These are phyloP conservation scores for Amauroascus niger DNA, from an alignment of 2,329 filamentous ascomycete genomes.

Conservation along the genomic window DNA sequence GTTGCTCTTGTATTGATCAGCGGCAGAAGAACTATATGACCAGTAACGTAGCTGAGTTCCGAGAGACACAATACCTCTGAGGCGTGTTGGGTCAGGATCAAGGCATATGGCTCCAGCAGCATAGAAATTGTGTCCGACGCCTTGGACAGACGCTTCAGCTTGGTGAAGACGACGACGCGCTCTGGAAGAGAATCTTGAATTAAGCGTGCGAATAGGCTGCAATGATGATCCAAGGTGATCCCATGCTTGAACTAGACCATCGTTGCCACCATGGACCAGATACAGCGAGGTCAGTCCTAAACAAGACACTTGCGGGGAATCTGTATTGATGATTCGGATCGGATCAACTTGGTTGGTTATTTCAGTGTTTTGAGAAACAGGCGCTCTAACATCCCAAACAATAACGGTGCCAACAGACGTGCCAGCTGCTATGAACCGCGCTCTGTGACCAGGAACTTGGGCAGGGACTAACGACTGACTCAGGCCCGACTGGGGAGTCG, in stretches of 20 bases:
- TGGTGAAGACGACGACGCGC: slow-evolving; percentile 66
- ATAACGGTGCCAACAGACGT: slow-evolving; percentile 68
- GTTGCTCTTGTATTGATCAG: slow-evolving; percentile 61
- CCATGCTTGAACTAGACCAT: slow-evolving; percentile 93
- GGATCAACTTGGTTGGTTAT: slow-evolving; percentile 55
- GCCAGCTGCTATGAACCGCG: slow-evolving; percentile 69
- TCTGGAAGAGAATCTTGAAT: slow-evolving; percentile 71
- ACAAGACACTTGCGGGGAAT: slow-evolving; percentile 77
- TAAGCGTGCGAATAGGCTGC: slow-evolving; percentile 73
- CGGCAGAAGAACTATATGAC: slow-evolving; percentile 76
- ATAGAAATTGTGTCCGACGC: slow-evolving; percentile 64
- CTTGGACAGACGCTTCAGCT: slow-evolving; percentile 56
- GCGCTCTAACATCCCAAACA: slow-evolving; percentile 74
- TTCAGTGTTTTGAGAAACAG: slow-evolving; percentile 45
- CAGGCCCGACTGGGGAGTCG: slow-evolving; percentile 45
- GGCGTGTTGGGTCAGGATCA: slow-evolving; percentile 74
- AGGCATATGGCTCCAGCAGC: slow-evolving; percentile 75
- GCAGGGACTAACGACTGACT: slow-evolving; percentile 33
- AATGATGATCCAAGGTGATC: slow-evolving; percentile 77
- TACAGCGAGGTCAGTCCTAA: slow-evolving; percentile 77
- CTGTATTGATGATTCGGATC: slow-evolving; percentile 74
- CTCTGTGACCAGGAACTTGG: slow-evolving; percentile 76
- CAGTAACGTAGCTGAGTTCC: slow-evolving; percentile 85
- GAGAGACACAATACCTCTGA: slow-evolving; percentile 78
- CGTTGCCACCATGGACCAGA: slow-evolving; percentile 84